Base-by-base conservation (phyloP, 768 basidiomycete species). In the Leccinum obscurum region DNA sequence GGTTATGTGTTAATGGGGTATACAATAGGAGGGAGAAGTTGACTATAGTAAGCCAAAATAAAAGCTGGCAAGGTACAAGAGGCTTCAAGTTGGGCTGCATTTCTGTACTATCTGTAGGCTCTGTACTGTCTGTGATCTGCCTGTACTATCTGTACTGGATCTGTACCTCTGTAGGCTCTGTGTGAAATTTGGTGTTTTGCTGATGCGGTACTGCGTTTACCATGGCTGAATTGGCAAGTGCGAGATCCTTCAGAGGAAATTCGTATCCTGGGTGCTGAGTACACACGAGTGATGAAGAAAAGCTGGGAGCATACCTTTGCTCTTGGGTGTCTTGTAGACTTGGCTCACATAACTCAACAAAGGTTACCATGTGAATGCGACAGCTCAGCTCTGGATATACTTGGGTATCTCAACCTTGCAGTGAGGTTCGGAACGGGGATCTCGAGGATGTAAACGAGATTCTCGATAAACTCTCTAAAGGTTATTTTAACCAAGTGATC, bases 391-490 rank as follows among this genome's bases (percentile, higher is more conserved):
- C 77, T 99, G 97, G 24, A 96, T 77, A 51, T 86, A 74, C 39
- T 87, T 82, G 50, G 95, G 75, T 20, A 91, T 90, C 69, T 83
- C 86, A 57, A 84, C 83, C 80, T 90, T 91, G 66, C 93, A 32
- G 96, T 89, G 57, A 85, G 78, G 68, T 94, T 94, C 50, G 94
- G 75, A 7, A 76, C 77, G 4, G 90, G 87, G 14, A 89, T 81
- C 75, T 89, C 93, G 69, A 96, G 83, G 60, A 96, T 87, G 9
- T 90, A 94, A 48, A 91, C 89, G 55, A 96, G 82, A 69, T 95
- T 95, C 74, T 96, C 95, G 75, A 96, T 88, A 71, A 96, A 96
- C 70, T 98, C 95, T 57, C 92, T 83, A 7, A 92, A 93, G 7
- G 90, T 86, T 52, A 96, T 75, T 71, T 97, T 93, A 2, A 74